Evolutionary conservation across 768 basidiomycete species (phyloP).

Genomic region (Tricholoma saponaceum): DNA sequence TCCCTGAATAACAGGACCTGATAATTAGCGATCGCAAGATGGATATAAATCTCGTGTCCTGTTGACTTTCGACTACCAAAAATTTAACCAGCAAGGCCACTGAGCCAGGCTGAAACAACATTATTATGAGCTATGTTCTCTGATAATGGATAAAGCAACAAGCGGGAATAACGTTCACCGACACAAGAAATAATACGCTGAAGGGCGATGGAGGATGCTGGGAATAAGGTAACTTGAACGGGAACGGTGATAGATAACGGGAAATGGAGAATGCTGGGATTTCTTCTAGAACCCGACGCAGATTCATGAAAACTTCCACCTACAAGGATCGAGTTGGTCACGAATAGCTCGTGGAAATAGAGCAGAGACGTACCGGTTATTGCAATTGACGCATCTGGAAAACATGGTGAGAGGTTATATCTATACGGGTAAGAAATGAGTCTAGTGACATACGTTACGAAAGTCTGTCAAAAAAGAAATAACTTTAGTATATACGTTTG

Average conservation of each 20-base stretch:
- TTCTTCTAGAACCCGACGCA: not conserved
- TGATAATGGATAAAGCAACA: not conserved
- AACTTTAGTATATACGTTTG: not conserved
- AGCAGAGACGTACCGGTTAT: constrained; percentile 25
- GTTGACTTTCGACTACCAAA: no score
- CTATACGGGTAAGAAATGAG: not conserved
- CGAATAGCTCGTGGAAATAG: not conserved
- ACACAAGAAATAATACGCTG: not conserved
- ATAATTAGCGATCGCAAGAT: no score
- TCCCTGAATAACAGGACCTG: no score
- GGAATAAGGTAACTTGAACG: not conserved
- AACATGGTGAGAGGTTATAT: constrained; percentile 2
- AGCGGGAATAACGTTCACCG: not conserved
- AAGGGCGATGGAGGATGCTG: not conserved
- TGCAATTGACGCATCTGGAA: constrained; percentile 19
- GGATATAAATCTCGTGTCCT: no score
- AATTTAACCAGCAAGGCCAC: not conserved
- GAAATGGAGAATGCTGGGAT: not conserved
- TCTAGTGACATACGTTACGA: constrained; percentile 65
- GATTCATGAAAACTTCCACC: constrained; percentile 39
- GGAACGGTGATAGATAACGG: not conserved
- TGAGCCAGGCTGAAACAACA: not conserved
- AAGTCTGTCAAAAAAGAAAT: constrained; percentile 49
- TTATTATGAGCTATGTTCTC: not conserved
- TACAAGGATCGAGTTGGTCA: constrained; percentile 6